Evolutionary conservation across 208 protist species (phyloP).

Genomic region (Acanthamoeba sp.): DNA sequence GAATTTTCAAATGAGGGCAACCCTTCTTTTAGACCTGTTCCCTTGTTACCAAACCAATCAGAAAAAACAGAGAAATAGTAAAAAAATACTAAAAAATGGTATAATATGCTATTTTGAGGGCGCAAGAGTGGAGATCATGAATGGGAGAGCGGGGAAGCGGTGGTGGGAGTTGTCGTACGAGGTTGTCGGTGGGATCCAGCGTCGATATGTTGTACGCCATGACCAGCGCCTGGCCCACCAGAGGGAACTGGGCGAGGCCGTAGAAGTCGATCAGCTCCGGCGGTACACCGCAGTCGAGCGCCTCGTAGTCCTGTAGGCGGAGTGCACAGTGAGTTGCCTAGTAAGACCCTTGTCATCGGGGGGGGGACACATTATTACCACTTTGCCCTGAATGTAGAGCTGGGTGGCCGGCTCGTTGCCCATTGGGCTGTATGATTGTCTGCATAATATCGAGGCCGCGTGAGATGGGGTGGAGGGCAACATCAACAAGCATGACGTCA

Average conservation of each 20-base stretch:
- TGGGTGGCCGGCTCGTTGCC: neutral
- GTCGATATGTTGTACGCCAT: slow-evolving; percentile 9
- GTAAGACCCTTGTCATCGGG: no score
- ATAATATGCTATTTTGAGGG: no score
- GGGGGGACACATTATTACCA: no score
- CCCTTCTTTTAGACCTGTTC: no score
- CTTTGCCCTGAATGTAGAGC: neutral
- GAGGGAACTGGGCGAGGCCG: neutral
- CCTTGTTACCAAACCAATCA: no score
- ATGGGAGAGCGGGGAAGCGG: neutral
- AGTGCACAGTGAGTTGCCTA: no score
- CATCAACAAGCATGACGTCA: neutral
- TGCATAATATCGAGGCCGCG: neutral
- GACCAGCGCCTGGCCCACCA: neutral
- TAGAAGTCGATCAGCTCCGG: neutral
- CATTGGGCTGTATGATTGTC: neutral
- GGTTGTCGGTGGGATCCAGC: neutral
- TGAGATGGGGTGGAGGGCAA: neutral
- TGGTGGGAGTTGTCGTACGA: neutral
- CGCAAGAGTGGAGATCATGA: neutral
- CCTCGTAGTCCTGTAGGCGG: neutral
- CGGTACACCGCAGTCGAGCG: neutral
- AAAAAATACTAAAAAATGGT: no score
- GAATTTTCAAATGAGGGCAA: no score
- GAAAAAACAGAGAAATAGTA: no score